phyloP scores from a whole-genome alignment of 2,329 filamentous ascomycete genomes.

The Talaromyces funiculosus region DNA sequence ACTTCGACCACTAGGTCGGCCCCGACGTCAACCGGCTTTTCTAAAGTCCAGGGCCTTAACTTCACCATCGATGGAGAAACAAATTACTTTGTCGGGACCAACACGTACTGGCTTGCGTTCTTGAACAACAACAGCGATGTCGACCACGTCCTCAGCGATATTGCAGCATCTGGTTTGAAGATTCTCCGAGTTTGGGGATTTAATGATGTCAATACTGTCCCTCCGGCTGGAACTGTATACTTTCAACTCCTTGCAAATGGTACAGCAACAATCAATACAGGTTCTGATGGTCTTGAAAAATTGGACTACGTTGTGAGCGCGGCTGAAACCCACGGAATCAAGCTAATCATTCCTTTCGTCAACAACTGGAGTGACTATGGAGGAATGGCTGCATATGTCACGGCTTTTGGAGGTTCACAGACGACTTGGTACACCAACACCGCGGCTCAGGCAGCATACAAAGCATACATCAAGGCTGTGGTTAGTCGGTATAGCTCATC shows the following conservation, averaged over 20 bases:
- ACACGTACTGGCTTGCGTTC: constrained; percentile 51
- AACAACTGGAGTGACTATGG: constrained; percentile 68
- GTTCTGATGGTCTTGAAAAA: constrained; percentile 56
- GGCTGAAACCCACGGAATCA: constrained; percentile 55
- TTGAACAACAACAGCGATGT: constrained; percentile 46
- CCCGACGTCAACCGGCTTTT: constrained; percentile 15
- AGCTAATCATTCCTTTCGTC: constrained; percentile 54
- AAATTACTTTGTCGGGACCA: constrained; percentile 46
- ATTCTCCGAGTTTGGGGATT: constrained; percentile 52
- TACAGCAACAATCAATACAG: constrained; percentile 55
- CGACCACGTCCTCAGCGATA: constrained; percentile 34
- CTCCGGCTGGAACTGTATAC: constrained; percentile 41
- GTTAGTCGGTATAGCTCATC: constrained; percentile 56
- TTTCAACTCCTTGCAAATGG: constrained; percentile 37
- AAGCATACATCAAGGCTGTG: constrained; percentile 55
- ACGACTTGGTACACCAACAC: constrained; percentile 54
- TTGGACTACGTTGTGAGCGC: constrained; percentile 59
- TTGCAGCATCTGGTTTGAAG: constrained; percentile 40
- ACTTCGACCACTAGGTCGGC: neutral
- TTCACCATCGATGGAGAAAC: constrained; percentile 38
- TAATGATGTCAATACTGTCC: constrained; percentile 42
- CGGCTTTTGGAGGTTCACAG: constrained; percentile 49
- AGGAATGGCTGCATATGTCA: constrained; percentile 56
- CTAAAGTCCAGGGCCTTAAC: constrained; percentile 22
- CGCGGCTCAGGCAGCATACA: constrained; percentile 53